These are phyloP conservation scores for Polygonum aviculare DNA, from an alignment of 148 eudicot genomes.

Conservation along the genomic window DNA sequence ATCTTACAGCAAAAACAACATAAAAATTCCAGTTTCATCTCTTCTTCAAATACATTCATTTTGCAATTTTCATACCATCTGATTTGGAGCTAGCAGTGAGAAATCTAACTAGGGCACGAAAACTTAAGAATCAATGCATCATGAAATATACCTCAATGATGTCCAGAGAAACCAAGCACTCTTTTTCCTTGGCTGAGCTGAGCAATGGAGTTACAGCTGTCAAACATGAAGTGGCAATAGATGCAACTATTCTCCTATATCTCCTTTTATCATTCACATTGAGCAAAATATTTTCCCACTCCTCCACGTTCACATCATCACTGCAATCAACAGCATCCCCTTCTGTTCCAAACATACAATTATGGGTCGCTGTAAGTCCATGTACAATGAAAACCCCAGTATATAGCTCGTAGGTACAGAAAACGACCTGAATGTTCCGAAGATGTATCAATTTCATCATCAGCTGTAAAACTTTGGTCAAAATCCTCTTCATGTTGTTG, in stretches of 20 bases:
- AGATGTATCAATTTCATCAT: slow-evolving; percentile 14
- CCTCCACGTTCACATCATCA: slow-evolving; percentile 30
- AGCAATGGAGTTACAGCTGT: slow-evolving; percentile 66
- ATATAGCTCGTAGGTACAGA: background rate
- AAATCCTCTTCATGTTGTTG: slow-evolving; percentile 4
- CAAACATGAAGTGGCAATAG: slow-evolving; percentile 68
- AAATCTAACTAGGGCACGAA: background rate
- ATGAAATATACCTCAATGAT: slow-evolving; percentile 57
- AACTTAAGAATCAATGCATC: background rate
- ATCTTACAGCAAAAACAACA: background rate
- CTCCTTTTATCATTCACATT: slow-evolving; percentile 66
- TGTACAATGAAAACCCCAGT: background rate
- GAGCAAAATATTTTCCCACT: slow-evolving; percentile 65
- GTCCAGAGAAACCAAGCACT: slow-evolving; percentile 61
- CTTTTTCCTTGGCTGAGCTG: slow-evolving; percentile 51
- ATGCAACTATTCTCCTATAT: slow-evolving; percentile 77
- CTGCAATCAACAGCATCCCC: slow-evolving; percentile 2
- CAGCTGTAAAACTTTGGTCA: slow-evolving; percentile 11
- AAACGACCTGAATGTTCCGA: slow-evolving; percentile 36
- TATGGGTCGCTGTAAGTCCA: background rate
- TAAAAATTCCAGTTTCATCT: background rate
- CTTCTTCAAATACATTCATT: background rate
- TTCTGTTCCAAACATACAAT: slow-evolving; percentile 19
- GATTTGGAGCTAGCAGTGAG: background rate
- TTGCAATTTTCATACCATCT: background rate